Base-by-base conservation (phyloP, 2,329 filamentous ascomycete genomes). In the Colletotrichum navitas region DNA sequence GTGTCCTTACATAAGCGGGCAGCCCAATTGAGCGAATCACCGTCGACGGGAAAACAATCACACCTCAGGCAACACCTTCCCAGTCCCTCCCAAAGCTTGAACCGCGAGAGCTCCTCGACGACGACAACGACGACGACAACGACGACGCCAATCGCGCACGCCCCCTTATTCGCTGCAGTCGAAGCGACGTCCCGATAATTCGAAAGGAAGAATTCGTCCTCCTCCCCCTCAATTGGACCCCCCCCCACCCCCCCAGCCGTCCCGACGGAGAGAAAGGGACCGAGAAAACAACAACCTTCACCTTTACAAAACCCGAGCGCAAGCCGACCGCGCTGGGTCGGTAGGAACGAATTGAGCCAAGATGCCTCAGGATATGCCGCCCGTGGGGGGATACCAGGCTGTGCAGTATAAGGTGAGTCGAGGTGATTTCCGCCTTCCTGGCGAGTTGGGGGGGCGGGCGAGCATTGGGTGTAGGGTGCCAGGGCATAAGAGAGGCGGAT, bases 301-400 rank as follows among this genome's bases (percentile, higher is more conserved):
- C 26, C 39, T 16, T 26, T 32, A 18, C 56, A 49, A 18, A 56
- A 39, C 41, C 26, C 55, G 61, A 71, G 43, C 70, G 67, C 60
- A 71, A 71, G 67, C 66, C 74, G 69, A 71, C 67, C 65, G 67
- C 56, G 59, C 39, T 47, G 47, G 60, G 61, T 72, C 69, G 65
- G 69, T 69, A 64, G 54, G 65, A 75, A 73, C 74, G 67, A 74
- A 74, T 62, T 73, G 67, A 80, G 78, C 82, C 87, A 91, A 76
- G 80, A 98, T 98, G 95, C 91, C 93, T 87, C 95, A 98, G 89
- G 96, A 99, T 88, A 94, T 99, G 90, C 96, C 96, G 86, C 96
- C 96, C 78, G 83, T 85, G 80, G 96, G 95, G 87, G 96, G 96
- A 88, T 99, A 99, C 85, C 92, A 91, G 83, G 92, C 95, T 83